phyloP scores from a whole-genome alignment of 352 stramenopile genomes.

The Phytophthora megakarya region DNA sequence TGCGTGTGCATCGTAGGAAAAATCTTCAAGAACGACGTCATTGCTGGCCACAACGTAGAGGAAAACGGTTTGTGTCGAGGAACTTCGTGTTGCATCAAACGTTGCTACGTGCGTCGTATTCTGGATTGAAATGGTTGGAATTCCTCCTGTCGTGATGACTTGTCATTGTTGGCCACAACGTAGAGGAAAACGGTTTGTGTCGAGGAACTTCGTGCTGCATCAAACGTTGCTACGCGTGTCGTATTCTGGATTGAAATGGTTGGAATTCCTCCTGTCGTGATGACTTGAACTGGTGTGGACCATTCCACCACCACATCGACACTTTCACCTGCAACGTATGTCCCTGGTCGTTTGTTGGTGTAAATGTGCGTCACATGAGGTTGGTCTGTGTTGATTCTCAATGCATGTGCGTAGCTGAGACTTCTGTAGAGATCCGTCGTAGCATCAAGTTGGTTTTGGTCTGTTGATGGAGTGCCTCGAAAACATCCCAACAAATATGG shows the following conservation, averaged over 20 bases:
- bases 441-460: slow-evolving; percentile 17
- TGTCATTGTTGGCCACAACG: no score
- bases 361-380: slow-evolving; percentile 54
- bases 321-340: slow-evolving; percentile 63
- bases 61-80: slow-evolving; percentile 48
- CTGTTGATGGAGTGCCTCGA: slow-evolving; percentile 32
- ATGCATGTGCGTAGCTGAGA: slow-evolving; percentile 57
- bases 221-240: slow-evolving; percentile 43
- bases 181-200: slow-evolving; percentile 56
- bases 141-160: slow-evolving; percentile 36
- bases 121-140: slow-evolving; percentile 48
- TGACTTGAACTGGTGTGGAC: slow-evolving; percentile 49
- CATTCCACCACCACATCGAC: slow-evolving; percentile 70
- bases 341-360: slow-evolving; percentile 62
- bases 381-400: slow-evolving; percentile 54
- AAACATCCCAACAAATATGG: slow-evolving; percentile 80
- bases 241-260: slow-evolving; percentile 49
- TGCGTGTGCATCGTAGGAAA: slow-evolving; percentile 51
- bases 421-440: slow-evolving; percentile 48
- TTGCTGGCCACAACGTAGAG: slow-evolving; percentile 44
- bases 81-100: slow-evolving; percentile 51
- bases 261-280: slow-evolving; percentile 37
- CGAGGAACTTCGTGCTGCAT: slow-evolving; percentile 43
- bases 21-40: slow-evolving; percentile 35
- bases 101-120: slow-evolving; percentile 41